Conservation (phyloP, 331 rosid genomes). For the Acacia concinna region DNA sequence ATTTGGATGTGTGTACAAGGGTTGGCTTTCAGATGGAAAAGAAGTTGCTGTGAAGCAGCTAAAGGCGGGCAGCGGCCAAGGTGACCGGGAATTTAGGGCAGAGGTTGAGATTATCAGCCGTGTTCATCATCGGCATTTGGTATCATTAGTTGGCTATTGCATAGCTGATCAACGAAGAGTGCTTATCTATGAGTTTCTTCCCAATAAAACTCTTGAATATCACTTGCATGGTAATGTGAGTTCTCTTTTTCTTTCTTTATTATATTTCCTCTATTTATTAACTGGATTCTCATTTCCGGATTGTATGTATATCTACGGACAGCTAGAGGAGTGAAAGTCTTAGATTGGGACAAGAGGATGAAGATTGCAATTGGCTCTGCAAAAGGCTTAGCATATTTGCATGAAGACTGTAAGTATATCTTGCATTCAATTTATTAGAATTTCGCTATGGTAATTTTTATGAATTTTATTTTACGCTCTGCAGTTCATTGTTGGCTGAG, state of each 20-base stretch:
- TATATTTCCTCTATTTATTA: background rate
- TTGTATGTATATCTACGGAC: slow-evolving; percentile 26
- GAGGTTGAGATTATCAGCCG: slow-evolving; percentile 92
- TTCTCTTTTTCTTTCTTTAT: slow-evolving; percentile 17
- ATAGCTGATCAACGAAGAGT: slow-evolving; percentile 65
- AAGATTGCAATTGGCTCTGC: slow-evolving; percentile 95
- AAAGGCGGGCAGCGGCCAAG: slow-evolving; percentile 93
- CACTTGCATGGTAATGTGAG: slow-evolving; percentile 80
- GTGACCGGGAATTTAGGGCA: slow-evolving; percentile 87
- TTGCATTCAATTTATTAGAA: slow-evolving; percentile 9
- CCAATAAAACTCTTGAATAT: slow-evolving; percentile 80
- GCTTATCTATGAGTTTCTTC: slow-evolving; percentile 86
- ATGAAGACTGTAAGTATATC: slow-evolving; percentile 75
- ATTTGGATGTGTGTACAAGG: slow-evolving; percentile 85
- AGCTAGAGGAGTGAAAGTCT: slow-evolving; percentile 56
- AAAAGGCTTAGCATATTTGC: slow-evolving; percentile 87
- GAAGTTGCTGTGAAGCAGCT: slow-evolving; percentile 79
- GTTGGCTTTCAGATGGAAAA: slow-evolving; percentile 68
- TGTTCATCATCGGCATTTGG: slow-evolving; percentile 88
- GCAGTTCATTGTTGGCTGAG: background rate
- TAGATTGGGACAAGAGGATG: slow-evolving; percentile 79
- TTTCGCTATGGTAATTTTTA: no score
- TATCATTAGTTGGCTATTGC: slow-evolving; percentile 87
- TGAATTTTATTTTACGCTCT: background rate
- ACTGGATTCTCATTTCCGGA: slow-evolving; percentile 18